phyloP scores from a whole-genome alignment of 768 basidiomycete species.

The Leccinum broughii region DNA sequence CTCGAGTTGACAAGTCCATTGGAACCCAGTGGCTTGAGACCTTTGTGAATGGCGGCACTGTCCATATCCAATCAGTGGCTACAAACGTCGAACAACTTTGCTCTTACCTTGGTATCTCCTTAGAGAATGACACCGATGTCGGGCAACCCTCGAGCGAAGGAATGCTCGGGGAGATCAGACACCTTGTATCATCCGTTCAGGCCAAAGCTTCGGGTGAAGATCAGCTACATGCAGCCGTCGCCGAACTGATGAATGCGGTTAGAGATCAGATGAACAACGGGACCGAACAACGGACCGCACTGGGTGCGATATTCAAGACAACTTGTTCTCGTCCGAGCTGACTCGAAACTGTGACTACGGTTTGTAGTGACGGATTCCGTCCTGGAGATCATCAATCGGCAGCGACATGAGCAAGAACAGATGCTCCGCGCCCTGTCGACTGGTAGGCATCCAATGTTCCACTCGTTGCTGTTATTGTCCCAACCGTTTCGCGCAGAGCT shows the following conservation, averaged over 20 bases:
- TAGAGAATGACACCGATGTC: conserved; percentile 19
- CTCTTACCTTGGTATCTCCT: conserved; percentile 46
- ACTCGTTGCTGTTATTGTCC: too few relatives aligned
- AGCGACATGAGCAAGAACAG: too few relatives aligned
- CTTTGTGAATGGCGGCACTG: conserved; percentile 75
- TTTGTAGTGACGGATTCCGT: too few relatives aligned
- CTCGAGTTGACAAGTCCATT: too few relatives aligned
- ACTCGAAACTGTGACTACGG: too few relatives aligned
- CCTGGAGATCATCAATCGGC: too few relatives aligned
- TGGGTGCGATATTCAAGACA: conserved; percentile 32
- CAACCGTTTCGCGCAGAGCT: too few relatives aligned
- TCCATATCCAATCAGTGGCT: conserved; percentile 65
- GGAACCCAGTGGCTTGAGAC: conserved; percentile 71
- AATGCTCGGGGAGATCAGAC: conserved; percentile 37
- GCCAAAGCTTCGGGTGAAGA: conserved; percentile 33
- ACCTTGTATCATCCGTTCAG: conserved; percentile 38
- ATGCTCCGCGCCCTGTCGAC: too few relatives aligned
- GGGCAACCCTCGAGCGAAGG: conserved; percentile 19
- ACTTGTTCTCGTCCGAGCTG: too few relatives aligned
- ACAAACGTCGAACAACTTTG: conserved; percentile 61
- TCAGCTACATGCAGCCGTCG: conserved; percentile 36
- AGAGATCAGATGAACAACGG: conserved; percentile 42
- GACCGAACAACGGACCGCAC: conserved; percentile 41
- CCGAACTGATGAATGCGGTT: conserved; percentile 39
- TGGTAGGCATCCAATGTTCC: too few relatives aligned